Percentiles rank a stretch among this genome's conserved stretches.
Conservation (phyloP, 2,329 filamentous ascomycete species). For the Hawksworthiomyces lignivorus region DNA sequence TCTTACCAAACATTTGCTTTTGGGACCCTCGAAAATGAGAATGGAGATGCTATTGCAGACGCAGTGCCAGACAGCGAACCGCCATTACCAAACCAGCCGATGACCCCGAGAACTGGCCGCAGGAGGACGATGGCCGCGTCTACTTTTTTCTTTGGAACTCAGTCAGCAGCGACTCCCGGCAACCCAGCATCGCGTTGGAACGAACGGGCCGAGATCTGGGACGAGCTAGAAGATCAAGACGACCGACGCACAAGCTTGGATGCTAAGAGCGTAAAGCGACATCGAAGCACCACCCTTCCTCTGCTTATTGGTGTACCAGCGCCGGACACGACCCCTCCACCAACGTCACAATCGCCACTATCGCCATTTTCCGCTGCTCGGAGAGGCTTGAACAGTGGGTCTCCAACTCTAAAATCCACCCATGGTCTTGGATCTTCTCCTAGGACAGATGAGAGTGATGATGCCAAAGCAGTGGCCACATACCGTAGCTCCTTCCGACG, state of each 20-base stretch:
- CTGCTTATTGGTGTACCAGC: conserved; percentile 27
- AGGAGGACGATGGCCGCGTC: conserved; percentile 30
- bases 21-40: conserved; percentile 1
- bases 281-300: conserved; percentile 43
- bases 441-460: too few relatives aligned
- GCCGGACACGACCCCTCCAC: not conserved
- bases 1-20: conserved; percentile 43
- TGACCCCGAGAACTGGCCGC: conserved; percentile 18
- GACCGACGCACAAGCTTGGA: conserved; percentile 22
- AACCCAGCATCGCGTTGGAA: conserved; percentile 40
- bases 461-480: conserved; percentile 17
- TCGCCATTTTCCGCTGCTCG: conserved; percentile 22
- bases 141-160: too few relatives aligned
- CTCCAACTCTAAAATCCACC: conserved; percentile 13
- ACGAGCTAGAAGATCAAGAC: conserved; percentile 71
- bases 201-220: conserved; percentile 78
- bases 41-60: too few relatives aligned
- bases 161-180: conserved; percentile 8
- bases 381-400: conserved; percentile 24
- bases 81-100: not conserved
- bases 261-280: conserved; percentile 22
- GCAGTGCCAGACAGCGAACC: not conserved
- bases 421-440: conserved; percentile 14
- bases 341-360: conserved; percentile 3
- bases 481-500: conserved; percentile 26